phyloP scores from a whole-genome alignment of 169 alveolate species.

The Amoebophrya sp. region DNA sequence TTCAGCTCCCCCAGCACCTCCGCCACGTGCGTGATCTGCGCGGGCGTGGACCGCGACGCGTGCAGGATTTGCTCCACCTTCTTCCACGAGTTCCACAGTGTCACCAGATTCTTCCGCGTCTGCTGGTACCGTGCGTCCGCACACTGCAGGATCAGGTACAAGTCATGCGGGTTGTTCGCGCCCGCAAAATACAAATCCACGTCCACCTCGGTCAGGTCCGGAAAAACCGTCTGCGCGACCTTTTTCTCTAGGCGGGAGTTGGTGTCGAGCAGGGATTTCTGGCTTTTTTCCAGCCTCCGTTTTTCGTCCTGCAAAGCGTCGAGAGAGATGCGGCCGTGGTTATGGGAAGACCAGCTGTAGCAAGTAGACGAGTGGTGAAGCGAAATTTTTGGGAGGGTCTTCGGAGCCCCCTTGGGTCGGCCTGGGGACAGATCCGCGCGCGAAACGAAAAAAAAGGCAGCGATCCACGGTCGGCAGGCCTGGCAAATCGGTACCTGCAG shows the following conservation, averaged over 20 bases:
- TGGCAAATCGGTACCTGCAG: too few relatives aligned
- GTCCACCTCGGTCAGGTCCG: neutral
- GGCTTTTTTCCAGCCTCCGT: neutral
- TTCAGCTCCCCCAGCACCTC: neutral
- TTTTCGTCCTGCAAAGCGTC: neutral
- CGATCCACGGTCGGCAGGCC: too few relatives aligned
- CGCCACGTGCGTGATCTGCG: neutral
- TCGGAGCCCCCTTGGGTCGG: too few relatives aligned
- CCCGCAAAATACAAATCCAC: neutral
- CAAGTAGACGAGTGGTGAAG: too few relatives aligned
- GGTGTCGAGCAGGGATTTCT: neutral
- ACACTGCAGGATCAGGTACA: neutral
- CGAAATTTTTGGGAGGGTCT: too few relatives aligned
- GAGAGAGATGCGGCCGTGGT: neutral
- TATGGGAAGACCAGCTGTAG: too few relatives aligned
- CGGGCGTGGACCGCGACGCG: neutral
- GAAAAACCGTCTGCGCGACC: neutral
- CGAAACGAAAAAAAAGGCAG: too few relatives aligned
- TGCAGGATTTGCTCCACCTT: neutral
- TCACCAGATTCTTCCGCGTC: neutral
- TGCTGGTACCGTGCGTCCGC: neutral
- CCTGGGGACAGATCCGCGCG: too few relatives aligned
- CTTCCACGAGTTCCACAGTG: neutral
- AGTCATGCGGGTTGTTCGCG: neutral
- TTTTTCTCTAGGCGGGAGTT: neutral